phyloP scores from a whole-genome alignment of 208 protist species.

The Porcisia hertigi region DNA sequence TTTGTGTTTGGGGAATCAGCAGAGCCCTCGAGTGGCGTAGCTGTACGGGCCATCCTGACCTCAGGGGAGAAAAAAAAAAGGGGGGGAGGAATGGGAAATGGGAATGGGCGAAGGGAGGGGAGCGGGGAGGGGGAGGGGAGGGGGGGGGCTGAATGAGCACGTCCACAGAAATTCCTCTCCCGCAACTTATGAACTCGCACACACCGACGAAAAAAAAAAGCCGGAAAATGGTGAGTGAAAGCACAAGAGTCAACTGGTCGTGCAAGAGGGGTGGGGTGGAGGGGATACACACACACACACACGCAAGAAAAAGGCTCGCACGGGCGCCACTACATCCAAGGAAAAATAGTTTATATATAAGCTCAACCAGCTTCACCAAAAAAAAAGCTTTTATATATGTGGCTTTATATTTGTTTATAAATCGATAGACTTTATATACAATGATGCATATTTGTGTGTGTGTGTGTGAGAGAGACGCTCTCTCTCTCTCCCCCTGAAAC shows the following conservation, averaged over 20 bases:
- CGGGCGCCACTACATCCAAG: too few species aligned
- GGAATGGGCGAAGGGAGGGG: too few species aligned
- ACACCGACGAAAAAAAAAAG: background rate
- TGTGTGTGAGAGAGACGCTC: too few species aligned
- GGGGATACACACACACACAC: too few species aligned
- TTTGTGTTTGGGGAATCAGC: background rate
- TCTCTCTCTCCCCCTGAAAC: too few species aligned
- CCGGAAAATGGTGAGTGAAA: background rate
- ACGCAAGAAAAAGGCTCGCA: too few species aligned
- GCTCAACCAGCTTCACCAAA: background rate
- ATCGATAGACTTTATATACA: too few species aligned
- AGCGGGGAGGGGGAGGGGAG: slow-evolving; percentile 1
- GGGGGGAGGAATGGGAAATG: background rate
- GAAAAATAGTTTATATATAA: too few species aligned
- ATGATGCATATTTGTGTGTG: too few species aligned
- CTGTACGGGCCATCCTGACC: background rate
- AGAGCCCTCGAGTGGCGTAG: background rate
- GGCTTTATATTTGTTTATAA: background rate
- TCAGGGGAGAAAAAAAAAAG: background rate
- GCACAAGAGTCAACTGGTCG: background rate
- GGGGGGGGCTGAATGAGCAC: background rate
- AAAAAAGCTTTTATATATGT: background rate
- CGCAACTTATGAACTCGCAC: background rate
- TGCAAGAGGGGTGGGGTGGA: too few species aligned
- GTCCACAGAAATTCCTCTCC: too few species aligned